Conservation (phyloP, 768 basidiomycete species). For the Gloeostereum incarnatum region DNA sequence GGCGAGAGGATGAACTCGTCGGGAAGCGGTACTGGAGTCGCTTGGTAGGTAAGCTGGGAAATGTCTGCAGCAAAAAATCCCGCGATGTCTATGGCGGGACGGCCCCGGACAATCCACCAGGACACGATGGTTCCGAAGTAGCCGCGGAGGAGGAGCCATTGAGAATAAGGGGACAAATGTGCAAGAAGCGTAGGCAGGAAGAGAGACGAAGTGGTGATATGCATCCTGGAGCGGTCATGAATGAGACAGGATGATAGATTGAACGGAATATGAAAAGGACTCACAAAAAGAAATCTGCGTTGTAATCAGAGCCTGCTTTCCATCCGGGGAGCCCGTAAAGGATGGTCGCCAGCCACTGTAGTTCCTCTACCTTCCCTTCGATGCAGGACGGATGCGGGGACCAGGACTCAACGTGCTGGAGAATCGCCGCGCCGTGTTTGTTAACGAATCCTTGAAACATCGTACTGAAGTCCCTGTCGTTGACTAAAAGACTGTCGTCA, state of each 20-base stretch:
- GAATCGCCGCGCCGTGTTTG: too few relatives aligned
- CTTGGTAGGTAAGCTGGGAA: constrained; percentile 8
- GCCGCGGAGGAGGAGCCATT: constrained; percentile 43
- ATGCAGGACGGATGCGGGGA: too few relatives aligned
- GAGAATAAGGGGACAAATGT: constrained; percentile 28
- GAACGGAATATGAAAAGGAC: constrained; percentile 12
- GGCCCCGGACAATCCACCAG: constrained; percentile 51
- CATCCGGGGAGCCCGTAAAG: constrained; percentile 50
- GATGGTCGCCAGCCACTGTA: constrained; percentile 45
- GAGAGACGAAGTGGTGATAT: constrained; percentile 54
- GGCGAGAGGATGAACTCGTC: constrained; percentile 18
- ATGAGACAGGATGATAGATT: constrained; percentile 6
- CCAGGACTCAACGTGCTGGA: too few relatives aligned
- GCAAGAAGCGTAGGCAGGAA: constrained; percentile 46
- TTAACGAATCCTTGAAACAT: too few relatives aligned
- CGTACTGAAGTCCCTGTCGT: too few relatives aligned
- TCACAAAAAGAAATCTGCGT: constrained; percentile 54
- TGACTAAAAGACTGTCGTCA: too few relatives aligned
- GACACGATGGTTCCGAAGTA: constrained; percentile 44
- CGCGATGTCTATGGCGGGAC: constrained; percentile 36
- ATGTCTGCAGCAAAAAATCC: constrained; percentile 33
- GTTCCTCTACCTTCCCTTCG: constrained; percentile 52
- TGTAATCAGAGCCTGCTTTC: constrained; percentile 29
- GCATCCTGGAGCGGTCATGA: constrained; percentile 51
- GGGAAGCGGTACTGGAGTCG: constrained; percentile 14